Evolutionary conservation across 345 rosid species (phyloP), one percentile per base, ranked within the genome.

Genomic region (Litchi chinensis): DNA sequence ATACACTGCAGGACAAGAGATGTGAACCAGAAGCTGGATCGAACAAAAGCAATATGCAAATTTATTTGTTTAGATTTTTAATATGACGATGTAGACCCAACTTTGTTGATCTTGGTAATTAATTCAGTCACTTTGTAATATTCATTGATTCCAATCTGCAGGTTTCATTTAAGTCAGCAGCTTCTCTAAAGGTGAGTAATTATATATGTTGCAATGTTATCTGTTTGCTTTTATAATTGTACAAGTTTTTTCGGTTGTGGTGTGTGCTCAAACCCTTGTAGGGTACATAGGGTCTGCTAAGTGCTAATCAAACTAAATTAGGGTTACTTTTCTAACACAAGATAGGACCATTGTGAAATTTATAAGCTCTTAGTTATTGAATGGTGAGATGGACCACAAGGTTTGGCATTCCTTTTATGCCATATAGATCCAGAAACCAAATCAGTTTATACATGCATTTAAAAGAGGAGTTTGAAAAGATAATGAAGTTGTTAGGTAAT

Each of bases 371-470:
- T 16, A 32, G 76, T 57, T 44, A 65, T 59, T 75, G 32, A 71
- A 75, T 70, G 64, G 2, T n/a, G 71, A 19, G 10, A 83, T 79
- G 86, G 88, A 86, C 86, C 88, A 79, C 88, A 26, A 46, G 16
- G 5, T 10, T 8, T 44, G 39, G 24, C 64, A 65, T 44, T 71
- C 22, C 44, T 64, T 52, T 39, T 70, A 44, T 21, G 8, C 7
- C 13, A 9, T 32, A 79, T 48, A 65, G 37, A 54, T 66, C 7
- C 74, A 57, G 37, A 52, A 24, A 18, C 76, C 40, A 52, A 41
- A 52, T 75, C 50, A 19, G 44, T 68, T 75, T 65, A 40, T 28
- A 46, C 40, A 40, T n/a, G 1, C 63, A 18, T 70, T 39, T 19
- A 59, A 60, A 15, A 37, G 70, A 46, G 5, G 71, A 18, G 60